Evolutionary conservation across 2,329 filamentous ascomycete genomes (phyloP), one percentile per base, ranked within the genome.

Genomic region (Acephala macrosclerotiorum): DNA sequence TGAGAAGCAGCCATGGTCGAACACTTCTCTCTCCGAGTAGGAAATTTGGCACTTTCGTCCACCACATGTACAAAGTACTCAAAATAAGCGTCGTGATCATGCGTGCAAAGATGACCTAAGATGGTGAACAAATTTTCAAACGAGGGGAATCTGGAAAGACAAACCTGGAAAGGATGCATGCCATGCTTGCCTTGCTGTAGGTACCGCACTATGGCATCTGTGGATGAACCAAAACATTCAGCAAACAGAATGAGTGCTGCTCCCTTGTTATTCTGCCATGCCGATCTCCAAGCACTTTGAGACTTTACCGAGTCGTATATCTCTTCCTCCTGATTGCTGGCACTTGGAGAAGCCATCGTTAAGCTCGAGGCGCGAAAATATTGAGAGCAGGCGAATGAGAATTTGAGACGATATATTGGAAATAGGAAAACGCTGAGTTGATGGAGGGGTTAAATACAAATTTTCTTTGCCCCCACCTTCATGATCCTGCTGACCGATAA

Each of bases 151-250:
- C 9, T 40, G 18, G 16, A 9, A 16, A 11, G 20, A 64, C 67
- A 84, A 68, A 97, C 90, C 80, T 96, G 92, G 70, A 96, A 90
- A 0, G 94, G 92, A 81, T 96, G 89, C 82, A 96, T 90, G 2
- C 87, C 87, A 64, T 89, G 83, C 61, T 87, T 89, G 68, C 91
- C 83, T 38, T 91, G 84, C 76, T 96, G 92, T 45, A 97, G 81
- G 25, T 95, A 79, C 22, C 93, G 85, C 0, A 92, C 93, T 53
- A 89, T 89, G 6, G 96, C 87, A 77, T 96, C 96, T 93, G 97
- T 97, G 53, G 91, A 80, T 0, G 91, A 89, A 1, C 90, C 93
- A 71, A 96, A 96, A 35, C 94, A 81, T 77, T 97, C 93, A 0
- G 93, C 85, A 1, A 89, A 66, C 22, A 94, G 81, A 56, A 97